A percentile compares a stretch with the other conserved stretches of the same genome.
Evolutionary conservation across 1,284 basidiomycete genomes (phyloP).

Genomic region (Cutaneotrichosporon sp.): DNA sequence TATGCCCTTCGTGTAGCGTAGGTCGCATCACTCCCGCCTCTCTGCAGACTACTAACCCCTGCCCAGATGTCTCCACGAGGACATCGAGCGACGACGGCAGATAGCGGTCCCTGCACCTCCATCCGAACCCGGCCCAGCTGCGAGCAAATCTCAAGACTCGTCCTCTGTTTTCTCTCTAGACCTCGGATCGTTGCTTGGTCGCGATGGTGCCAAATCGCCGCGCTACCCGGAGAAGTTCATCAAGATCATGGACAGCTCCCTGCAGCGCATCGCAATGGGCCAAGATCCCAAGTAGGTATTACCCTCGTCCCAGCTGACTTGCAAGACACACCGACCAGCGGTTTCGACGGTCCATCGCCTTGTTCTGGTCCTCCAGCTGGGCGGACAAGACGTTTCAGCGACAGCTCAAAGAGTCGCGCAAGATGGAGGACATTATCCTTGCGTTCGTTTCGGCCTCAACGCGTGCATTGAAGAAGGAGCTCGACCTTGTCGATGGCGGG

Average conservation of each 20-base stretch:
- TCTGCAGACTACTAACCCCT: slow-evolving; percentile 7
- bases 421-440: slow-evolving; percentile 95
- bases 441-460: slow-evolving; percentile 92
- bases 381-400: slow-evolving; percentile 78
- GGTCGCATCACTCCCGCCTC: slow-evolving; percentile 12
- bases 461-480: slow-evolving; percentile 71
- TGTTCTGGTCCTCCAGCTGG: slow-evolving; percentile 81
- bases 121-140: neutral
- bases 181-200: slow-evolving; percentile 37
- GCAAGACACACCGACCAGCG: slow-evolving; percentile 80
- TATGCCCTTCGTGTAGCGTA: slow-evolving; percentile 44
- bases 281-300: slow-evolving; percentile 74
- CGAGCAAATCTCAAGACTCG: slow-evolving; percentile 20
- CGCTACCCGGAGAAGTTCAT: slow-evolving; percentile 91
- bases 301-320: slow-evolving; percentile 5
- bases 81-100: slow-evolving; percentile 25
- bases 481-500: slow-evolving; percentile 70
- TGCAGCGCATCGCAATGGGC: slow-evolving; percentile 89
- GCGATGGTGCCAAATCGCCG: slow-evolving; percentile 63
- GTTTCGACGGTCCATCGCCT: slow-evolving; percentile 80
- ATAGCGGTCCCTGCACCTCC: slow-evolving; percentile 12
- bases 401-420: slow-evolving; percentile 92
- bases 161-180: slow-evolving; percentile 40
- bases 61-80: slow-evolving; percentile 35
- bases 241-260: slow-evolving; percentile 79